Evolutionary conservation across 371 early-diverging fungal species (phyloP), one percentile per base, ranked within the genome.

Genomic region (Syncephalastrum sp.): DNA sequence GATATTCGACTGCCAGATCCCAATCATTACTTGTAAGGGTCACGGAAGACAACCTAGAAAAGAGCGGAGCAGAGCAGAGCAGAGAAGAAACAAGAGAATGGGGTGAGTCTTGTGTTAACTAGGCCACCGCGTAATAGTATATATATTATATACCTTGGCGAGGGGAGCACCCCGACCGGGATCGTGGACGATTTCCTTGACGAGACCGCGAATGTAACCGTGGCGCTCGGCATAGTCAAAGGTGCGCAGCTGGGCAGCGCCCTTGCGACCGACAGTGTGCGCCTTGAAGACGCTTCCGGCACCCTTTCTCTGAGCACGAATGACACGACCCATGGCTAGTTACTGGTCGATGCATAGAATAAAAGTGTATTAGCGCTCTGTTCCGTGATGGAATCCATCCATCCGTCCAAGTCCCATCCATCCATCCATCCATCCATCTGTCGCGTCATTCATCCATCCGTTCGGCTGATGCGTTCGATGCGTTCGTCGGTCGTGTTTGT

Each of bases 101-200:
- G 19, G 42, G 42, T 33, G 42, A 53, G 21, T 8, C 0, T 27
- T 4, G 8, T 7, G 12, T 27, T 27, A 25, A 3, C 25, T n/a
- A n/a, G n/a, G n/a, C 25, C 3, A 5, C 0, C 27, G 27, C 27
- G 27, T 27, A 23, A 13, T 45, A 21, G 0, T 10, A 10, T 56
- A 98, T 93, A 86, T 24, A 13, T 45, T 45, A 1, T 10, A 33
- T 56, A 98, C 94, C 87, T 92, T 92, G 82, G 99, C 98, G 52
- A 99, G 91, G 50, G 99, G 99, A 70, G 99, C 99, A 82, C 99
- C 99, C 86, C 99, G 95, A 72, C 99, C 99, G 64, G 98, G 92
- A 81, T 99, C 99, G 88, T 99, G 99, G 70, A 99, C 87, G 76
- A 99, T 98, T 79, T 97, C 97, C 90, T 97, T 94, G 70, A 99